Evolutionary conservation across 352 stramenopile species (phyloP).

Genomic region (Globisporangium okanoganense): DNA sequence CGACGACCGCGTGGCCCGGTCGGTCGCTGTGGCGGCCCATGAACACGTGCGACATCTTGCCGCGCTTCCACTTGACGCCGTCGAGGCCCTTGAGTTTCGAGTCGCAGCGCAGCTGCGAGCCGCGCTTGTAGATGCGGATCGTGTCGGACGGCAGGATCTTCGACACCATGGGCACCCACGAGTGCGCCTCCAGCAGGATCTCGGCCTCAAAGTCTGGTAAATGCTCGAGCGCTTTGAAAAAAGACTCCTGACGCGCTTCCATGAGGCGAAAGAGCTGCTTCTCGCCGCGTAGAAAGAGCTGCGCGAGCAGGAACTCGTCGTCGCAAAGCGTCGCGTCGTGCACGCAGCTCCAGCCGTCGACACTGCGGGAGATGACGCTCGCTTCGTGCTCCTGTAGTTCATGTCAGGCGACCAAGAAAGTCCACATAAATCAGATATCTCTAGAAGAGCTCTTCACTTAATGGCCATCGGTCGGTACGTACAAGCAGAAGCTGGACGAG

Average conservation of each 20-base stretch:
- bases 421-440: conserved; percentile 5
- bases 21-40: conserved; percentile 29
- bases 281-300: conserved; percentile 61
- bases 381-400: conserved; percentile 31
- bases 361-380: conserved; percentile 28
- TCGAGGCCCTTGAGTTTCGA: conserved; percentile 74
- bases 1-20: conserved; percentile 42
- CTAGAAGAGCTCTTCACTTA: not conserved
- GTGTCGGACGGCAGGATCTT: conserved; percentile 75
- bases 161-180: conserved; percentile 79
- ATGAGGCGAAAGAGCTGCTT: conserved; percentile 53
- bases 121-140: conserved; percentile 66
- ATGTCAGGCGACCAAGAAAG: not conserved
- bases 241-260: conserved; percentile 41
- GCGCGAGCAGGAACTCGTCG: conserved; percentile 69
- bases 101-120: conserved; percentile 63
- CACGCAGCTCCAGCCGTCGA: conserved; percentile 66
- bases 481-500: conserved; percentile 65
- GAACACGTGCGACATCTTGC: conserved; percentile 69
- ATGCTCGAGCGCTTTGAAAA: conserved; percentile 57
- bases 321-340: conserved; percentile 74
- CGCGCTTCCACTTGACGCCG: conserved; percentile 71
- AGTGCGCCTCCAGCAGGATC: conserved; percentile 75
- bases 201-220: conserved; percentile 79
- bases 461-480: not conserved